A percentile compares a stretch with the other conserved stretches of the same genome.
phyloP scores from a whole-genome alignment of 2,329 filamentous ascomycete genomes.

The Amesomyces nigricolor region DNA sequence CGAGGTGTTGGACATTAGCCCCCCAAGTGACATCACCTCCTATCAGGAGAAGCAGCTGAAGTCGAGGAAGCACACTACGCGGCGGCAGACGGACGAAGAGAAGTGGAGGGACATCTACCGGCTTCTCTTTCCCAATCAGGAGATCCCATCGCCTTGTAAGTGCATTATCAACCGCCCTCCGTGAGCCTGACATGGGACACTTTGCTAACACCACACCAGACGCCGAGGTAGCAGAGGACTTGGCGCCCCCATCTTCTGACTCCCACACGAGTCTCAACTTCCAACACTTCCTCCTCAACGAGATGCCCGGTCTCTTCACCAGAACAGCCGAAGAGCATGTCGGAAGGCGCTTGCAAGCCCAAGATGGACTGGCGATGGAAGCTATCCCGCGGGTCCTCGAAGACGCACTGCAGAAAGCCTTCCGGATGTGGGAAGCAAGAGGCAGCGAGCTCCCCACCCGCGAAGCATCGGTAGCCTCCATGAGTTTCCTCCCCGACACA shows the following conservation, averaged over 20 bases:
- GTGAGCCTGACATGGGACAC: not conserved
- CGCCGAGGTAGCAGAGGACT: constrained; percentile 22
- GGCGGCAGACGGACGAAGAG: constrained; percentile 22
- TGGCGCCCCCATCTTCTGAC: constrained; percentile 16
- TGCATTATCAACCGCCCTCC: not conserved
- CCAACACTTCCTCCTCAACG: constrained; percentile 23
- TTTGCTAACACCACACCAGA: constrained; percentile 22
- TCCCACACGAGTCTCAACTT: constrained; percentile 16
- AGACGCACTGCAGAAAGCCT: constrained; percentile 19
- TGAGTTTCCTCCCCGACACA: constrained; percentile 9
- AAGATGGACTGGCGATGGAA: constrained; percentile 14
- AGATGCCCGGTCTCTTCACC: constrained; percentile 22
- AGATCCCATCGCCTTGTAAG: constrained; percentile 26
- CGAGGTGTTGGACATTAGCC: constrained; percentile 9
- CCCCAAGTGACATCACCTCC: constrained; percentile 21
- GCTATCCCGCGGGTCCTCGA: constrained; percentile 17
- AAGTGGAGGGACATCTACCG: constrained; percentile 27
- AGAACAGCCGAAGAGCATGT: constrained; percentile 21
- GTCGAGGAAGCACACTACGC: constrained; percentile 21
- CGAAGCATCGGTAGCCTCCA: constrained; percentile 8
- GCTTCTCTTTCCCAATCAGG: constrained; percentile 23
- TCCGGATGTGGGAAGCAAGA: constrained; percentile 15
- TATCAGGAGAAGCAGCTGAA: constrained; percentile 25
- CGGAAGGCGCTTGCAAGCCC: constrained; percentile 13
- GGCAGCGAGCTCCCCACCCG: constrained; percentile 7